Evolutionary conservation across 1,284 basidiomycete genomes (phyloP), one percentile per base, ranked within the genome.

Genomic region (Ustilago xerochloae): DNA sequence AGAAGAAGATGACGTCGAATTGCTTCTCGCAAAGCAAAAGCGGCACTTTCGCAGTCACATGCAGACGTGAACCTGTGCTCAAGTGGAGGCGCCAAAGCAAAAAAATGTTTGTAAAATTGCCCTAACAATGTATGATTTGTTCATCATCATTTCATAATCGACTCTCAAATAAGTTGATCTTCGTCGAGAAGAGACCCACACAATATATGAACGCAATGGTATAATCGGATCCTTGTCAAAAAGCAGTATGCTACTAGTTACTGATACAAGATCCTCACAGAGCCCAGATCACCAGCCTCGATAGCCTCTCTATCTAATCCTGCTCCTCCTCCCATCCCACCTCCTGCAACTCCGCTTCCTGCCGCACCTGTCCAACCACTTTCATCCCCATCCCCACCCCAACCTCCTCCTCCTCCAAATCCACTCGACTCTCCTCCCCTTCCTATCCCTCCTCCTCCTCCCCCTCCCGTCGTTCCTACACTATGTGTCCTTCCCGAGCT

Each of bases 361-460:
- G 16, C 45, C 35, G 32, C 56, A 10, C 32, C 46, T 4, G 39
- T 62, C 46, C 63, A 57, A 0, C 62, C 62, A 26, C 63, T 63
- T 33, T 71, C 73, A 46, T 75, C 73, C 16, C 49, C 46, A 29
- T 71, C 68, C 6, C 52, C 53, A 3, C 73, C 72, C 73, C 73
- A 75, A 8, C 41, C 57, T 12, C 9, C 13, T 22, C 46, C 46
- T 8, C 20, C 30, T n/a, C 22, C 36, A 16, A 62, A 65, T 3
- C 65, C 71, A 33, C 62, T 68, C 54, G 57, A 67, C 49, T 67
- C 64, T 43, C 26, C 49, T 28, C 35, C 57, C 2, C 20, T 54
- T 22, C 48, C 45, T 24, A 46, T 50, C 22, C 69, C 18, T n/a
- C 53, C 43, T 55, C 35, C 32, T 43, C 32, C 18, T 24, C 22